Conservation (phyloP, 441 rosid genomes). For the Isatis lusitanica region DNA sequence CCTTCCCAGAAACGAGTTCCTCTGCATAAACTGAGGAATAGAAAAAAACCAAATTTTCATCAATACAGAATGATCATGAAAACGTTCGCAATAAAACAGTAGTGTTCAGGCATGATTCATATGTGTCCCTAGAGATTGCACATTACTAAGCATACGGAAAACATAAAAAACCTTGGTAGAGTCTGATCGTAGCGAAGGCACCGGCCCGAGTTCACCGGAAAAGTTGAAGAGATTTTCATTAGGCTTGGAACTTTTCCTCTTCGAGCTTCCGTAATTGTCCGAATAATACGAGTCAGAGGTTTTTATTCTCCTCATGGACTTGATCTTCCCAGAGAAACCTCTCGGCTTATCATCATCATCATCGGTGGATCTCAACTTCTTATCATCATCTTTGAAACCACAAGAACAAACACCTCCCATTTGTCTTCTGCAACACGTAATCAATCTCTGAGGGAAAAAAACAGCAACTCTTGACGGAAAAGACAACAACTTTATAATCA, state of each 20-base stretch:
- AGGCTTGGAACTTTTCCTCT: conserved; percentile 41
- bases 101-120: background rate
- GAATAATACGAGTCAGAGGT: conserved; percentile 40
- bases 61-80: background rate
- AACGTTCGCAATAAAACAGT: background rate
- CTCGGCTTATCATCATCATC: conserved; percentile 36
- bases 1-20: conserved; percentile 70
- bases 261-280: conserved; percentile 18
- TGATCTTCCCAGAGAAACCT: conserved; percentile 53
- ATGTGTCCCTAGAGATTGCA: background rate
- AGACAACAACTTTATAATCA: background rate
- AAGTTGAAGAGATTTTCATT: conserved; percentile 40
- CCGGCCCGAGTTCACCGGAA: conserved; percentile 63
- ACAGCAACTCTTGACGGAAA: background rate
- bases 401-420: conserved; percentile 81
- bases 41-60: background rate
- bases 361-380: conserved; percentile 31
- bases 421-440: conserved; percentile 28
- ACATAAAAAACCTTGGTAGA: conserved; percentile 50
- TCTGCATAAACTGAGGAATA: conserved; percentile 46
- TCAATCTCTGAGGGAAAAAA: background rate
- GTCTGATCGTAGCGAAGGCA: conserved; percentile 44
- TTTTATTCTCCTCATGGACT: conserved; percentile 45
- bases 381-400: conserved; percentile 35
- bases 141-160: background rate